phyloP scores from a whole-genome alignment of 441 rosid species.

The Biscutella laevigata region DNA sequence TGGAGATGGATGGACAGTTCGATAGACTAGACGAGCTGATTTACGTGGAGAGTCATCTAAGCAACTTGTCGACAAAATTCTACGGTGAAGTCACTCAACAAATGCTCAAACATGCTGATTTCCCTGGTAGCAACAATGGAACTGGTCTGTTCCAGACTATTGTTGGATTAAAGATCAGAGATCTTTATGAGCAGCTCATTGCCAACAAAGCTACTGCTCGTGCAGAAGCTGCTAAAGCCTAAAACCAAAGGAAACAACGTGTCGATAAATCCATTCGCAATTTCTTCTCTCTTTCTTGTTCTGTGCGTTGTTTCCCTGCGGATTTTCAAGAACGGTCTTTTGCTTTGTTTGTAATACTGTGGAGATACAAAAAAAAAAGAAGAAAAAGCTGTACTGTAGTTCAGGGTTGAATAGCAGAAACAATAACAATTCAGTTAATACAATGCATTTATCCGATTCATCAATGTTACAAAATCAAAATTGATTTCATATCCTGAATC shows the following conservation, averaged over 20 bases:
- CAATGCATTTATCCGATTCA: too few species aligned
- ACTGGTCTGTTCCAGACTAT: conserved; percentile 97
- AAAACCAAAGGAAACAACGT: background rate
- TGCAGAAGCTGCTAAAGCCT: conserved; percentile 51
- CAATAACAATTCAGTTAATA: too few species aligned
- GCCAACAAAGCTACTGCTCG: conserved; percentile 47
- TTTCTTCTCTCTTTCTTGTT: conserved; percentile 8
- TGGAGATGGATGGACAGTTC: conserved; percentile 98
- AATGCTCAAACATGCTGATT: conserved; percentile 84
- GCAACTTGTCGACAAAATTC: conserved; percentile 90
- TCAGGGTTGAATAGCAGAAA: too few species aligned
- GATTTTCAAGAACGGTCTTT: too few species aligned
- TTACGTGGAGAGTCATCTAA: conserved; percentile 86
- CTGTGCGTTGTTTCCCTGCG: background rate
- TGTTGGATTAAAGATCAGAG: conserved; percentile 81
- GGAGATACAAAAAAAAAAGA: too few species aligned
- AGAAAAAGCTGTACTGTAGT: too few species aligned
- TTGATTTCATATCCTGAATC: too few species aligned
- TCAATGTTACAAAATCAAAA: too few species aligned
- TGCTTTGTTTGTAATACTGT: too few species aligned
- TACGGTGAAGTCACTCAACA: conserved; percentile 97
- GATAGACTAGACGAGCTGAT: conserved; percentile 93
- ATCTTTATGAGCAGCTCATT: conserved; percentile 68
- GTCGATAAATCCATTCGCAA: conserved; percentile 20
- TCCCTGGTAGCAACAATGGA: conserved; percentile 95